Evolutionary conservation across 2,329 filamentous ascomycete species (phyloP).

Genomic region (Apiospora koreana): DNA sequence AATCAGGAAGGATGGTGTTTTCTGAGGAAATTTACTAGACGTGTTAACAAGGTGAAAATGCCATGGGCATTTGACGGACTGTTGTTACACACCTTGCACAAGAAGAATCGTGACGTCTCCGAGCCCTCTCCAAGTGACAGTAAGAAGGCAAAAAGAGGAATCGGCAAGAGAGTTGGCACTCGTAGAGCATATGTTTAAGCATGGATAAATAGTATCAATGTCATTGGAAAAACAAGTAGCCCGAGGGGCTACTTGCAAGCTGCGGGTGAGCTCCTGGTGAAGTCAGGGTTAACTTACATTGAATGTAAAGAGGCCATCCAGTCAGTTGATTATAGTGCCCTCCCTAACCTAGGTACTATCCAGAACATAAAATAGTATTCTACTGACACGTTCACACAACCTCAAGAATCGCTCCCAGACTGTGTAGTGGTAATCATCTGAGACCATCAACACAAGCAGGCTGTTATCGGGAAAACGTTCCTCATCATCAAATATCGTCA

Average conservation of each 20-base stretch:
- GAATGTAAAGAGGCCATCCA: too few species aligned
- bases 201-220: background rate
- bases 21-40: background rate
- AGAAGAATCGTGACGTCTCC: background rate
- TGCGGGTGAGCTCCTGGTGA: background rate
- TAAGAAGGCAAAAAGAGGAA: background rate
- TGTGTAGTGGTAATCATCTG: background rate
- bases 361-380: too few species aligned
- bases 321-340: too few species aligned
- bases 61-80: background rate
- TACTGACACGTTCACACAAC: background rate
- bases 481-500: too few species aligned
- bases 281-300: too few species aligned
- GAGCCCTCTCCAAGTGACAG: background rate
- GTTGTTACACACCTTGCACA: background rate
- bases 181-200: background rate
- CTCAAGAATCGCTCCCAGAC: background rate
- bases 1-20: background rate
- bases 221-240: background rate
- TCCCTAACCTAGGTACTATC: too few species aligned
- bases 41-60: background rate
- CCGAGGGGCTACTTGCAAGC: background rate
- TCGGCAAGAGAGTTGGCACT: too few species aligned
- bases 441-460: background rate
- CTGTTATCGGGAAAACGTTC: too few species aligned